Evolutionary conservation across 371 early-diverging fungal species (phyloP).

Genomic region (Lichtheimia ramosa): DNA sequence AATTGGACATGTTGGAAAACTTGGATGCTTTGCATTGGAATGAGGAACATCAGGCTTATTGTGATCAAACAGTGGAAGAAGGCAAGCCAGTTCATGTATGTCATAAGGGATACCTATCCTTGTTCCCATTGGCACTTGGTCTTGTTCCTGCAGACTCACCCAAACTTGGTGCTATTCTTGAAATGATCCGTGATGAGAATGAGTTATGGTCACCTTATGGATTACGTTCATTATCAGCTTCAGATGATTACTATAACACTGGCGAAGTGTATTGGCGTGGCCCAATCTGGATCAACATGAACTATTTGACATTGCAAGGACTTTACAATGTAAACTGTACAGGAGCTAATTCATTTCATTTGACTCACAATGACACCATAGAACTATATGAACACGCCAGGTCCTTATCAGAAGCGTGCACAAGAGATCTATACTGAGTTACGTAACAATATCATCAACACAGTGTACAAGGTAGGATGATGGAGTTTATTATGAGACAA

Average conservation of each 20-base stretch:
- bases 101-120: slow-evolving; percentile 85
- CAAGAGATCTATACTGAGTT: slow-evolving; percentile 72
- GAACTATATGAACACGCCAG: slow-evolving; percentile 68
- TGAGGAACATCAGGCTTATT: slow-evolving; percentile 68
- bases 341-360: background rate
- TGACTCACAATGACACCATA: slow-evolving; percentile 13
- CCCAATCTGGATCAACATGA: slow-evolving; percentile 93
- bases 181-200: slow-evolving; percentile 69
- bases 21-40: slow-evolving; percentile 79
- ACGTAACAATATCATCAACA: slow-evolving; percentile 75
- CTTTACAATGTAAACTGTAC: slow-evolving; percentile 59
- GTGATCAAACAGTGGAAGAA: slow-evolving; percentile 70
- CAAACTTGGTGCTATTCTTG: slow-evolving; percentile 69
- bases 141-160: slow-evolving; percentile 71
- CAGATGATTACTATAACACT: slow-evolving; percentile 71
- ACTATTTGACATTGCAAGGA: slow-evolving; percentile 81
- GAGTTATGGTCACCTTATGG: slow-evolving; percentile 88
- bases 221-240: slow-evolving; percentile 76
- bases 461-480: slow-evolving; percentile 66
- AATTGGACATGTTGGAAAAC: slow-evolving; percentile 39
- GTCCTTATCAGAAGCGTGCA: slow-evolving; percentile 72
- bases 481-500: too few relatives aligned
- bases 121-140: slow-evolving; percentile 84
- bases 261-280: slow-evolving; percentile 97
- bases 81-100: slow-evolving; percentile 62